These are phyloP conservation scores for Coemansia sp. DNA, from an alignment of 192 early-diverging fungal species.

Conservation along the genomic window DNA sequence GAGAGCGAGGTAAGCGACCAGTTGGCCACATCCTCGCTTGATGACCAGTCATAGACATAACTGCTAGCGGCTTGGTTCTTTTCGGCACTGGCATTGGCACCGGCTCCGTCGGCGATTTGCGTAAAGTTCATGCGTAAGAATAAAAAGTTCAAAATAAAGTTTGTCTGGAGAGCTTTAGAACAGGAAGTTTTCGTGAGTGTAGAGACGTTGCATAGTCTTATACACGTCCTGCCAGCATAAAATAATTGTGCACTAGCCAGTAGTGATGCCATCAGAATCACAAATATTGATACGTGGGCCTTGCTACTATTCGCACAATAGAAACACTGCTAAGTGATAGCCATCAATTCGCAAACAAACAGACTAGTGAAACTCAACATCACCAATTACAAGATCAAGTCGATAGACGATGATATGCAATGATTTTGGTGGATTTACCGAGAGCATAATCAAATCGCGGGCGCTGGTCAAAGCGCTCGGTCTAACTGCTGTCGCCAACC, in stretches of 20 bases:
- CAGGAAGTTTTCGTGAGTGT: not conserved
- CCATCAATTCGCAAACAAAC: not conserved
- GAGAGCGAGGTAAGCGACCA: slow-evolving; percentile 29
- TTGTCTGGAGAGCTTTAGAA: not conserved
- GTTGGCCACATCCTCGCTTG: slow-evolving; percentile 24
- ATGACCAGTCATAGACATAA: slow-evolving; percentile 27
- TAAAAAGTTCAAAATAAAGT: not conserved
- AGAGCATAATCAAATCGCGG: too few relatives aligned
- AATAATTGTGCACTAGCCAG: not conserved
- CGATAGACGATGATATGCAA: not conserved
- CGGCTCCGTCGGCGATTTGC: not conserved
- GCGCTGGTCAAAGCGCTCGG: too few relatives aligned
- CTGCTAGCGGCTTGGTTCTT: not conserved
- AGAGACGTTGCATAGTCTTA: not conserved
- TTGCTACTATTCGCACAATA: not conserved
- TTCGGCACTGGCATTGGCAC: not conserved
- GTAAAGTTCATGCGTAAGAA: not conserved
- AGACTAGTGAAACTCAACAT: not conserved
- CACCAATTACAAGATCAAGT: not conserved
- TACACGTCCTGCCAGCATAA: not conserved
- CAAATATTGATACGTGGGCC: not conserved
- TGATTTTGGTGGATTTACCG: too few relatives aligned
- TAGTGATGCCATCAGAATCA: slow-evolving; percentile 11
- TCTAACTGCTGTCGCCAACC: too few relatives aligned
- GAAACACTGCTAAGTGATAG: not conserved